Base-by-base conservation (phyloP, 805 yeast species). In the Candida broadrunensis region DNA sequence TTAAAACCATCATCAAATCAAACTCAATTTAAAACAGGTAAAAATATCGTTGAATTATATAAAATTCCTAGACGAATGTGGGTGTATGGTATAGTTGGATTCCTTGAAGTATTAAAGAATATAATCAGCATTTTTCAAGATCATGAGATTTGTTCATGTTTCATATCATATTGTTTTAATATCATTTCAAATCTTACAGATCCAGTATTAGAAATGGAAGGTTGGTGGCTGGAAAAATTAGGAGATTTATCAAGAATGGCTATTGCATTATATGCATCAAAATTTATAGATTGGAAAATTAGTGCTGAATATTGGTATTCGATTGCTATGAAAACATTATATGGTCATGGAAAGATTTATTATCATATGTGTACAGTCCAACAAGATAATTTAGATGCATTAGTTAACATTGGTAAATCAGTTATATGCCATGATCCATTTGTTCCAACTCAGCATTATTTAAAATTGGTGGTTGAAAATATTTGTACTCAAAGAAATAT, bases 171-270 rank as follows among this genome's bases (percentile, higher is more conserved):
- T 57, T 83, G 88, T 23, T 84, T 85, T 59, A 79, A 79, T 44
- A 75, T 78, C 42, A 72, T 78, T 31, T 65, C 76, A 15, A 76
- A 74, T 46, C 56, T 78, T 33, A 75, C 81, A 0, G 83, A 77
- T 51, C 73, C 81, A 1, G 65, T 69, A 5, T 58, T 77, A 29
- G 81, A 78, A 44, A 76, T 77, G 73, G 81, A 77, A 57, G 81
- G 81, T 25, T 78, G 81, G 76, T 88, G 96, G 96, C 75, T 81
- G 21, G 96, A 88, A 59, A 84, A 88, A 54, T 63, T 88, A 38
- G 96, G 95, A 26, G 96, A 88, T 57, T 65, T 88, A 48, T 83
- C 91, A 26, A 67, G 95, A 55, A 86, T 88, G 89, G 91, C 95
- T 9, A 86, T 88, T 50, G 93, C 95, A 0, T 65, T 87, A 33